Base-by-base conservation (phyloP, 2,329 filamentous ascomycete genomes). In the Colletotrichum liriopes region DNA sequence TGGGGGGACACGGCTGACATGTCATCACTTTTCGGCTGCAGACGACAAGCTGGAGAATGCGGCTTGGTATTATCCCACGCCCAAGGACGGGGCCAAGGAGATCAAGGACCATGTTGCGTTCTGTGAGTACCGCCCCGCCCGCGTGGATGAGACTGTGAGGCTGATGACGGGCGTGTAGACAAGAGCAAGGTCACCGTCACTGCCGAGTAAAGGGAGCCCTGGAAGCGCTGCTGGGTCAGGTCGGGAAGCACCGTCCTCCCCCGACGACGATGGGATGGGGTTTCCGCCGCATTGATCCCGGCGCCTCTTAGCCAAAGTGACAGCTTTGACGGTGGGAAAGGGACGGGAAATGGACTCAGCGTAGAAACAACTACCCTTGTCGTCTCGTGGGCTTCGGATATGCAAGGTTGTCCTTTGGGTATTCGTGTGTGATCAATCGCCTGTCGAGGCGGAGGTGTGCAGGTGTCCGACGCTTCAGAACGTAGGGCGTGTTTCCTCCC, bases 91-190 rank as follows among this genome's bases (percentile, higher is more conserved):
- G 32, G 86, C 84, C 55, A 84, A 85, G 39, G 79, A 83, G 64
- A 88, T 91, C 74, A 87, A 86, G 77, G 85, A 85, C 54, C 83
- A 88, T 75, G 86, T 91, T 49, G 89, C 89, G 5, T 91, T 91
- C 75, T 90, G 88, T 87, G 80, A 85, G 88, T 77, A 8, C 59
- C 32, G 8, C 52, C 14, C 51, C 35, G 26, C 2, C 59, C 6
- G 2, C 9, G 3, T 7, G 23, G 23, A 6, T 9, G n/a, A n/a
- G 23, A 51, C 32, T 14, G n/a, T 29, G n/a, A 18, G 3, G 67
- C 70, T 76, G 72, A 74, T 37, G 43, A 55, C 35, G 41, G 12
- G 16, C 14, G 29, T 26, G 26, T 55, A 82, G 81, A 83, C 72
- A 82, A 80, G 75, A 78, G 67, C 68, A 82, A 82, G 74, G 80